Percentiles rank a stretch among this genome's conserved stretches.
phyloP scores from a whole-genome alignment of 2,329 filamentous ascomycete species.

The Saccharata proteae region DNA sequence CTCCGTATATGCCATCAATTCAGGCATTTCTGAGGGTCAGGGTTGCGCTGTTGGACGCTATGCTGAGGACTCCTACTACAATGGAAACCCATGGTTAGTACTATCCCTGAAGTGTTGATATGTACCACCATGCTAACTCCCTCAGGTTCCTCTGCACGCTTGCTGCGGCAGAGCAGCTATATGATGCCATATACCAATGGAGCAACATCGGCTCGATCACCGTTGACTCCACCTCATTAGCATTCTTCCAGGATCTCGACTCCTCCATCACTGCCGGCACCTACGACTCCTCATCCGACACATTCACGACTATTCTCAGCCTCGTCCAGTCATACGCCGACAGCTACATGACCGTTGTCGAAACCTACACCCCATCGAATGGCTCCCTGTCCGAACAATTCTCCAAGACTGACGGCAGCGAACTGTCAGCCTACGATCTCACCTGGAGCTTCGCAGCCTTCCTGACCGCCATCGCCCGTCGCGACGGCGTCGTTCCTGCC shows the following conservation, averaged over 20 bases:
- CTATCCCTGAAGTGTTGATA: conserved; percentile 23
- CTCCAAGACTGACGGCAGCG: conserved; percentile 25
- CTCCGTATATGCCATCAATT: conserved; percentile 26
- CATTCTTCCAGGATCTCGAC: conserved; percentile 6
- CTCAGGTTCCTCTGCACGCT: conserved; percentile 11
- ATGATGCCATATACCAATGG: conserved; percentile 8
- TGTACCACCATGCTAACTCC: conserved; percentile 17
- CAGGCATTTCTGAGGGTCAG: conserved; percentile 13
- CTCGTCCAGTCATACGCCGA: conserved; percentile 21
- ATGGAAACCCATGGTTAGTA: conserved; percentile 31
- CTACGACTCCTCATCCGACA: conserved; percentile 2
- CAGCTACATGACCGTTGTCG: conserved; percentile 28
- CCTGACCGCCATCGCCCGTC: conserved; percentile 11
- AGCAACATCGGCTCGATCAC: conserved; percentile 3
- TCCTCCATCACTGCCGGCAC: conserved; percentile 4
- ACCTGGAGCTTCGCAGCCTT: conserved; percentile 36
- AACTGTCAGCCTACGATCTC: conserved; percentile 29
- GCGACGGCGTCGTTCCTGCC: conserved; percentile 4
- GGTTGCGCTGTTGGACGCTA: conserved; percentile 29
- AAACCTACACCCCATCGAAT: conserved; percentile 24
- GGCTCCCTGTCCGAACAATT: conserved; percentile 34
- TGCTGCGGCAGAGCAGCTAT: conserved; percentile 6
- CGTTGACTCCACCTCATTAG: conserved; percentile 3
- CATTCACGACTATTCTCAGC: conserved; percentile 16
- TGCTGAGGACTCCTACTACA: conserved; percentile 31